These are phyloP conservation scores for Globisporangium okanoganense DNA, from an alignment of 352 stramenopile genomes.

Conservation along the genomic window DNA sequence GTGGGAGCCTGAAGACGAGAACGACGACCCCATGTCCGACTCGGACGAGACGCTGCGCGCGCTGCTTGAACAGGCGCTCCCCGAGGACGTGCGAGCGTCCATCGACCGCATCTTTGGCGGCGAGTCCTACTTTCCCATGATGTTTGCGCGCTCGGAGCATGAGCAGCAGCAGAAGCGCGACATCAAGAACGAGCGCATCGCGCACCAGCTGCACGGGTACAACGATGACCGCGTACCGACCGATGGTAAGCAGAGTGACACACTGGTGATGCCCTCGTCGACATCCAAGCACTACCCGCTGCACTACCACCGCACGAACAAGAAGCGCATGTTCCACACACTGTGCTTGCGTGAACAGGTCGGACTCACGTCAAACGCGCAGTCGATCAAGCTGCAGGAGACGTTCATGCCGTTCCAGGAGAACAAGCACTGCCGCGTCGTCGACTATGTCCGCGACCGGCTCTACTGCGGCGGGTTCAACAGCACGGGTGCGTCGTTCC, in stretches of 20 bases:
- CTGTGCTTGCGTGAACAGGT: slow-evolving; percentile 68
- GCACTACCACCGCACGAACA: slow-evolving; percentile 25
- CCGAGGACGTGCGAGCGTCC: slow-evolving; percentile 38
- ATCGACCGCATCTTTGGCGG: slow-evolving; percentile 70
- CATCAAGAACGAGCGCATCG: slow-evolving; percentile 55
- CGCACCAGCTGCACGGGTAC: slow-evolving; percentile 60
- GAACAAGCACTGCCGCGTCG: slow-evolving; percentile 69
- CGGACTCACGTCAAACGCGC: slow-evolving; percentile 50
- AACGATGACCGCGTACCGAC: slow-evolving; percentile 20
- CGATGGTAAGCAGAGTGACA: background rate
- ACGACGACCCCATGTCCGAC: slow-evolving; percentile 26
- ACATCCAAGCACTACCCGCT: slow-evolving; percentile 14
- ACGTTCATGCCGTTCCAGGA: slow-evolving; percentile 80
- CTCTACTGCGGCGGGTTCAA: slow-evolving; percentile 84
- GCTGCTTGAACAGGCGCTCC: slow-evolving; percentile 34
- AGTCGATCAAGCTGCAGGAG: slow-evolving; percentile 71
- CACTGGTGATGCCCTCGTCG: slow-evolving; percentile 9
- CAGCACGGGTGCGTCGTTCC: slow-evolving; percentile 57
- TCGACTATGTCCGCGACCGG: slow-evolving; percentile 63
- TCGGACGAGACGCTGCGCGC: slow-evolving; percentile 24
- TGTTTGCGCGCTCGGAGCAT: slow-evolving; percentile 57
- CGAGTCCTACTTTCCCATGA: slow-evolving; percentile 49
- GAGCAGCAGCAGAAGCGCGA: slow-evolving; percentile 48
- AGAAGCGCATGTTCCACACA: slow-evolving; percentile 50
- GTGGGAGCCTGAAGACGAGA: slow-evolving; percentile 24